Percentiles rank a stretch among this genome's conserved stretches.
Evolutionary conservation across 768 basidiomycete species (phyloP).

Genomic region (Pleurotus citrinopileatus): DNA sequence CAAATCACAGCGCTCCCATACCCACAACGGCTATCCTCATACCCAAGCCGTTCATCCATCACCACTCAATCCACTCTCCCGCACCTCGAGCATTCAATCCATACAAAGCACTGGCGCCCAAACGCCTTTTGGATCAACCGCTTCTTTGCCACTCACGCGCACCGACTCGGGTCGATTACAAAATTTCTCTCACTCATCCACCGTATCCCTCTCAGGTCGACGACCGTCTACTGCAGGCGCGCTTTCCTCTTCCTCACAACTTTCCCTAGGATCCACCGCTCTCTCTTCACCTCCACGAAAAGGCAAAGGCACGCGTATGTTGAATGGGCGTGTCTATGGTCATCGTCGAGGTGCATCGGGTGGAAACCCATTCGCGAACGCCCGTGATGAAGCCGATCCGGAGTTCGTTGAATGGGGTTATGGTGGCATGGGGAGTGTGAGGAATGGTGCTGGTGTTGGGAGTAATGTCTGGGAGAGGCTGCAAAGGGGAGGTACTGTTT

Average conservation of each 20-base stretch:
- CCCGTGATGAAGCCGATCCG: slow-evolving; percentile 59
- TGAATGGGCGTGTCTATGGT: slow-evolving; percentile 88
- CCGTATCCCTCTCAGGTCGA: slow-evolving; percentile 13
- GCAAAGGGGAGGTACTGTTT: slow-evolving; percentile 24
- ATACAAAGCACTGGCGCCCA: background rate
- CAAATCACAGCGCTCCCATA: background rate
- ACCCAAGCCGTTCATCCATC: background rate
- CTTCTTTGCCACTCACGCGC: slow-evolving; percentile 6
- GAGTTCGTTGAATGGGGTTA: slow-evolving; percentile 94
- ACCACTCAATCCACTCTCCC: slow-evolving; percentile 14
- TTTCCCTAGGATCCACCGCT: slow-evolving; percentile 1
- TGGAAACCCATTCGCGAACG: slow-evolving; percentile 62
- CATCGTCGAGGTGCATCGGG: slow-evolving; percentile 29
- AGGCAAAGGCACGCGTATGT: slow-evolving; percentile 56
- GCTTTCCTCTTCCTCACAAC: background rate
- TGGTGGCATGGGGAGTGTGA: slow-evolving; percentile 75
- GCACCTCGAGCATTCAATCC: slow-evolving; percentile 3
- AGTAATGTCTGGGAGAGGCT: slow-evolving; percentile 32
- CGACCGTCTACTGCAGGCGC: background rate
- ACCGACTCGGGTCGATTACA: background rate
- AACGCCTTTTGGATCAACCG: slow-evolving; percentile 7
- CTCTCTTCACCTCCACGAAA: slow-evolving; percentile 19
- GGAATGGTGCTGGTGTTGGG: slow-evolving; percentile 34
- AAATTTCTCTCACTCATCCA: slow-evolving; percentile 19
- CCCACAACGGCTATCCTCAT: background rate